These are phyloP conservation scores for Chrysosporium keratinophilum DNA, from an alignment of 2,329 filamentous ascomycete species.

Conservation along the genomic window DNA sequence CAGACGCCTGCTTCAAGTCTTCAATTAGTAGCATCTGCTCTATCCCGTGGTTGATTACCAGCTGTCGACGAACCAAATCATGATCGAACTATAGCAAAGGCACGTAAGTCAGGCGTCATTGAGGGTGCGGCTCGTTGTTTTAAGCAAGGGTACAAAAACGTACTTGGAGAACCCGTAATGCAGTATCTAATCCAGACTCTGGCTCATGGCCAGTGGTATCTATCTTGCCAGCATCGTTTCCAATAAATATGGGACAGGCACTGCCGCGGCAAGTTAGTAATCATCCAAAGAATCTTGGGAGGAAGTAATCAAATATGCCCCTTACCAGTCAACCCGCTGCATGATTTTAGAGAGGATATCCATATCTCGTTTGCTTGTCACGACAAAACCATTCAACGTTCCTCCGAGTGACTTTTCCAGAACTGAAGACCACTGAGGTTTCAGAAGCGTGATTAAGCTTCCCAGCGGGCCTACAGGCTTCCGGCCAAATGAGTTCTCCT, in stretches of 20 bases:
- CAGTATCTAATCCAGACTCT: slow-evolving; percentile 60
- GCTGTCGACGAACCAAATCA: slow-evolving; percentile 62
- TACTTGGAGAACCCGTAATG: slow-evolving; percentile 62
- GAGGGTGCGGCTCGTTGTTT: not conserved
- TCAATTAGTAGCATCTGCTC: slow-evolving; percentile 76
- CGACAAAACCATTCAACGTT: slow-evolving; percentile 65
- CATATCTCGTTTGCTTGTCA: slow-evolving; percentile 66
- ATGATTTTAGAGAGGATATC: slow-evolving; percentile 57
- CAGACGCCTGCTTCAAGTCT: slow-evolving; percentile 54
- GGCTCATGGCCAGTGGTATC: slow-evolving; percentile 63
- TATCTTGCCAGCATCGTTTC: slow-evolving; percentile 41
- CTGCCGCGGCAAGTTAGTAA: slow-evolving; percentile 24
- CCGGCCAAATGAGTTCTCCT: slow-evolving; percentile 57
- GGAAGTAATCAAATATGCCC: slow-evolving; percentile 10
- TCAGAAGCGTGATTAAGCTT: slow-evolving; percentile 60
- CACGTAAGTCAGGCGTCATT: not conserved
- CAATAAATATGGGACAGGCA: slow-evolving; percentile 54
- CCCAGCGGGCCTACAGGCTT: slow-evolving; percentile 79
- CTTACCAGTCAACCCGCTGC: slow-evolving; percentile 45
- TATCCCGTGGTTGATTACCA: slow-evolving; percentile 72
- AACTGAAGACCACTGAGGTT: slow-evolving; percentile 73
- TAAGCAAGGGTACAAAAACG: slow-evolving; percentile 7
- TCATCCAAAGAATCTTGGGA: slow-evolving; percentile 6
- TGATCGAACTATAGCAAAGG: slow-evolving; percentile 55
- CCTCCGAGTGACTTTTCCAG: slow-evolving; percentile 67